Evolutionary conservation across 1,284 basidiomycete species (phyloP), one percentile per base, ranked within the genome.

Genomic region (Apiotrichum akiyoshidainum): DNA sequence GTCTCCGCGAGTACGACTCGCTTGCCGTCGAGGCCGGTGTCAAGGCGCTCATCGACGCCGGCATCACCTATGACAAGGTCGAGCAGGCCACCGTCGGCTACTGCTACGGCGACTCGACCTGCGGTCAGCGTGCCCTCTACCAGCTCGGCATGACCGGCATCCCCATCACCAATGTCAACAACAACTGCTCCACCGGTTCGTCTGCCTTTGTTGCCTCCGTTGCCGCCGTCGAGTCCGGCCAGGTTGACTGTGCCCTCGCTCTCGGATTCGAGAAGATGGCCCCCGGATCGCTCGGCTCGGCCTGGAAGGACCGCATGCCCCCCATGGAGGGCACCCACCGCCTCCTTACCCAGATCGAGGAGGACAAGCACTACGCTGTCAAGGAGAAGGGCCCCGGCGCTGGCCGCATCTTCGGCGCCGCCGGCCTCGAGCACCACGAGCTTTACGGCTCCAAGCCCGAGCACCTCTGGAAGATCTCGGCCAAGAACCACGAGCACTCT

Each of bases 401-500:
- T 19, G 58, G 50, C 26, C 52, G 44, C 26, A 63, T 63, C 58
- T 63, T 63, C 42, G 61, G 42, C 33, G 61, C 61, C 17, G 61
- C 58, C 35, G 61, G 61, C 21, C 56, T 55, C 54, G 61, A 63
- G 61, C 50, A 63, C 51, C n/a, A 52, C 19, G 61, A 63, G 45
- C 42, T 13, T 37, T 63, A 63, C 58, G 61, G 61, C 37, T 46
- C 61, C 22, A 58, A 33, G 37, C 54, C 26, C 34, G 55, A 58
- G 55, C 61, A 63, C 58, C 16, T 51, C 41, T 40, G 34, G 42
- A 63, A 63, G 58, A 63, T 63, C 41, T 53, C 55, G 42, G 45
- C 61, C 41, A 63, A 63, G 61, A 63, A 63, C 61, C 61, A 63
- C 61, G 39, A 50, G 51, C 61, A 63, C 61, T 52, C 47, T 19